These are phyloP conservation scores for Albugo candida DNA, from an alignment of 352 stramenopile species.

Conservation along the genomic window DNA sequence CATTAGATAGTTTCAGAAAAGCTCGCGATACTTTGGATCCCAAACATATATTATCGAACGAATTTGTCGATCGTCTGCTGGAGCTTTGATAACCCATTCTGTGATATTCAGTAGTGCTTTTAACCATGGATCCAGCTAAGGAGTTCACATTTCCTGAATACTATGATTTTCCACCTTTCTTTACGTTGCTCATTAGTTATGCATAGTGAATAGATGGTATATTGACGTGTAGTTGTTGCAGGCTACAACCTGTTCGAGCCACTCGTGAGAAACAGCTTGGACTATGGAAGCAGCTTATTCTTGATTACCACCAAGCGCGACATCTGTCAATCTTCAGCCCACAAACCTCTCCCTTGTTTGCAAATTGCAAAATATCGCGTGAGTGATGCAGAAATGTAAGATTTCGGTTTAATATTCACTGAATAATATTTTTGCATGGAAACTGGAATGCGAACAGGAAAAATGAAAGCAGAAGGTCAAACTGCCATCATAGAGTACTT, in stretches of 20 bases:
- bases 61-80: conserved; percentile 41
- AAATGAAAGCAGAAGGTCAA: conserved; percentile 47
- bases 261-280: conserved; percentile 76
- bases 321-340: conserved; percentile 53
- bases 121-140: conserved; percentile 3
- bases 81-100: neutral
- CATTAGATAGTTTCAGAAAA: conserved; percentile 80
- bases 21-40: conserved; percentile 82
- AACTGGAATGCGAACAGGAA: conserved; percentile 13
- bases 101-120: too few relatives aligned
- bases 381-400: neutral
- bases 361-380: conserved; percentile 73
- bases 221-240: conserved; percentile 4
- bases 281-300: conserved; percentile 69
- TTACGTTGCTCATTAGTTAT: conserved; percentile 26
- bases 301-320: conserved; percentile 65
- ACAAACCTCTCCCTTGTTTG: conserved; percentile 41
- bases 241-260: conserved; percentile 55
- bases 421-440: conserved; percentile 1
- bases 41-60: conserved; percentile 83
- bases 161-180: conserved; percentile 76
- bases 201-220: neutral
- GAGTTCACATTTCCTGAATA: conserved; percentile 74
- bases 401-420: neutral
- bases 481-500: conserved; percentile 53